Evolutionary conservation across 2,329 filamentous ascomycete genomes (phyloP), one percentile per base, ranked within the genome.

Genomic region (Beauveria sp.): DNA sequence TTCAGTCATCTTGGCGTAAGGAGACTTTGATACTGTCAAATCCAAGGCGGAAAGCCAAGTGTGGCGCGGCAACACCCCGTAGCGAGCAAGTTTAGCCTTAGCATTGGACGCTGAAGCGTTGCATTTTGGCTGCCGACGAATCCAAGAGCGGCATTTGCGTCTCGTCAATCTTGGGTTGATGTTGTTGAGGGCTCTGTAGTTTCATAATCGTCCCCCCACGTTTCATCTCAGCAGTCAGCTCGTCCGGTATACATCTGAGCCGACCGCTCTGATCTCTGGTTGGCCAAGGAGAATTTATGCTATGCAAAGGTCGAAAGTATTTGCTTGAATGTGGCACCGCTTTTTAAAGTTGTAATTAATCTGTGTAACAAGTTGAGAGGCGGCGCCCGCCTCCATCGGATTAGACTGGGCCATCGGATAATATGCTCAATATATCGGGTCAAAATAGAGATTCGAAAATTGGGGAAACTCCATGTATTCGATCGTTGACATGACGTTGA

Each of bases 151-250:
- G n/a, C 10, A 52, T 52, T 38, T 6, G 7, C 38, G 38, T 46
- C 38, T 45, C 47, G 20, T 49, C 14, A 34, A 20, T 9, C 9
- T 18, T 59, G 5, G 1, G 20, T 12, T n/a, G 9, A 5, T 43
- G 47, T 52, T 16, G 34, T 24, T 50, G 42, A 40, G 26, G 26
- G 34, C 34, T 38, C 34, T 38, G 34, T 10, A 14, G 57, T 59
- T 59, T 59, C 57, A 59, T 45, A 24, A 10, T 46, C n/a, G 22
- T 14, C 38, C 60, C 38, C 60, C 62, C 58, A 34, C 51, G 63
- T 61, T 54, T 38, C 64, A 52, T 64, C 65, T 63, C 60, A 53
- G 63, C 65, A 63, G 65, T 65, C 62, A 64, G 63, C 67, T 68
- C 67, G 65, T 34, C 63, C 63, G 62, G 66, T 63, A 63, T 28